phyloP scores from a whole-genome alignment of 1,284 basidiomycete species.

The Ceratobasidium theobromae region DNA sequence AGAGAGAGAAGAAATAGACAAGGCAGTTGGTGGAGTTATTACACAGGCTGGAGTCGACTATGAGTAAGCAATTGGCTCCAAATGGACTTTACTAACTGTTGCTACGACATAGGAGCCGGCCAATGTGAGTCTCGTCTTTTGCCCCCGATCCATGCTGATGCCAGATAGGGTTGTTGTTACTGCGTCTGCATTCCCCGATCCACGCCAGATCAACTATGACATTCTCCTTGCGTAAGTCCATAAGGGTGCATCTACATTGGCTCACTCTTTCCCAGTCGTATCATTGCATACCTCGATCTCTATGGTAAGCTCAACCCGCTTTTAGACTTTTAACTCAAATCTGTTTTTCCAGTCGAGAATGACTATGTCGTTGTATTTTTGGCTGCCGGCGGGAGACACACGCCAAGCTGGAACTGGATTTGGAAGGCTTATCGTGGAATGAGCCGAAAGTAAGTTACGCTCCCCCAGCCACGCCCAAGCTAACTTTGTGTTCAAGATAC shows the following conservation, averaged over 20 bases:
- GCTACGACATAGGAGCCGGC: slow-evolving; percentile 61
- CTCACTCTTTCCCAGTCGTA: slow-evolving; percentile 51
- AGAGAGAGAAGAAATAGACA: slow-evolving; percentile 45
- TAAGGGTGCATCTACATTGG: slow-evolving; percentile 18
- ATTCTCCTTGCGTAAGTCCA: slow-evolving; percentile 65
- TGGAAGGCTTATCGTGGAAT: slow-evolving; percentile 85
- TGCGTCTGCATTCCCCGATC: slow-evolving; percentile 78
- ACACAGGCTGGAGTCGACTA: slow-evolving; percentile 87
- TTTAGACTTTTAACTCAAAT: not conserved
- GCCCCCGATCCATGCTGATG: not conserved
- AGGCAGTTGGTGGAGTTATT: slow-evolving; percentile 69
- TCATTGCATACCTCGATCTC: slow-evolving; percentile 72
- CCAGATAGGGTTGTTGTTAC: slow-evolving; percentile 70
- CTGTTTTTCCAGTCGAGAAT: slow-evolving; percentile 63
- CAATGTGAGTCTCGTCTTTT: slow-evolving; percentile 60
- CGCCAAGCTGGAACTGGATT: slow-evolving; percentile 84
- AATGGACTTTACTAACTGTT: slow-evolving; percentile 23
- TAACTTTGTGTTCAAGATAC: slow-evolving; percentile 46
- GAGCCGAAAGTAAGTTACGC: slow-evolving; percentile 58
- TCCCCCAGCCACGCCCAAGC: not conserved
- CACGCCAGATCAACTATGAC: slow-evolving; percentile 74
- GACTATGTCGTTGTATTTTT: slow-evolving; percentile 87
- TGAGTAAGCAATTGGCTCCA: slow-evolving; percentile 54
- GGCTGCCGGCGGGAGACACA: slow-evolving; percentile 72
- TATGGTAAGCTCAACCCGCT: slow-evolving; percentile 56